A percentile compares a stretch with the other conserved stretches of the same genome.
These are phyloP conservation scores for Pseudotulostoma volvatum DNA, from an alignment of 495 filamentous ascomycete genomes.

Conservation along the genomic window DNA sequence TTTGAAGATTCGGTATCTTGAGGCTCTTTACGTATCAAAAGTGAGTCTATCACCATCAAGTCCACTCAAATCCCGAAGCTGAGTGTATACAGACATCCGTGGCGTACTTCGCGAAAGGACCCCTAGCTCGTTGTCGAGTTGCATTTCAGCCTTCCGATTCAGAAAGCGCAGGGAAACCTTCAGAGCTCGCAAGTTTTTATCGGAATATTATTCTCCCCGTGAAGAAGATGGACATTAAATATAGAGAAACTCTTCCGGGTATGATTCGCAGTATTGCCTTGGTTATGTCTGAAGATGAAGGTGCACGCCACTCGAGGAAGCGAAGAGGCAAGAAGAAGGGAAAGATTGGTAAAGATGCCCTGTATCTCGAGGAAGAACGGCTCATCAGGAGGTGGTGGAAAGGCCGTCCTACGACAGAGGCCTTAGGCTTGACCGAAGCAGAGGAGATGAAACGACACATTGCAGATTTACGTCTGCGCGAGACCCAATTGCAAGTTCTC, in stretches of 20 bases:
- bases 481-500: constrained; percentile 84
- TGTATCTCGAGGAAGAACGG: constrained; percentile 62
- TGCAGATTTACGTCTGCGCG: constrained; percentile 49
- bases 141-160: constrained; percentile 47
- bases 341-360: constrained; percentile 58
- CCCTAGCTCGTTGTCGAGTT: constrained; percentile 70
- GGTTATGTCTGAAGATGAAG: constrained; percentile 44
- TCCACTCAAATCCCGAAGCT: constrained; percentile 6
- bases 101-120: constrained; percentile 95
- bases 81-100: constrained; percentile 51
- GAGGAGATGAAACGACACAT: constrained; percentile 40
- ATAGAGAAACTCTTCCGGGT: constrained; percentile 55
- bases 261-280: constrained; percentile 48
- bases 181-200: constrained; percentile 49
- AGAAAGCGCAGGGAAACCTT: constrained; percentile 12
- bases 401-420: constrained; percentile 25
- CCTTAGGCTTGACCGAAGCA: constrained; percentile 29
- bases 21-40: constrained; percentile 82
- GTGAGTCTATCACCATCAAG: constrained; percentile 21
- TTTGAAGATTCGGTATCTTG: constrained; percentile 62
- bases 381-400: constrained; percentile 71
- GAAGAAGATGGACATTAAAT: constrained; percentile 73
- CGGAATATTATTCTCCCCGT: constrained; percentile 54
- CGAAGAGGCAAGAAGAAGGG: constrained; percentile 51
- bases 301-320: constrained; percentile 32